These are phyloP conservation scores for Candida tropicalis DNA, from an alignment of 1,139 yeast genomes.

Conservation along the genomic window DNA sequence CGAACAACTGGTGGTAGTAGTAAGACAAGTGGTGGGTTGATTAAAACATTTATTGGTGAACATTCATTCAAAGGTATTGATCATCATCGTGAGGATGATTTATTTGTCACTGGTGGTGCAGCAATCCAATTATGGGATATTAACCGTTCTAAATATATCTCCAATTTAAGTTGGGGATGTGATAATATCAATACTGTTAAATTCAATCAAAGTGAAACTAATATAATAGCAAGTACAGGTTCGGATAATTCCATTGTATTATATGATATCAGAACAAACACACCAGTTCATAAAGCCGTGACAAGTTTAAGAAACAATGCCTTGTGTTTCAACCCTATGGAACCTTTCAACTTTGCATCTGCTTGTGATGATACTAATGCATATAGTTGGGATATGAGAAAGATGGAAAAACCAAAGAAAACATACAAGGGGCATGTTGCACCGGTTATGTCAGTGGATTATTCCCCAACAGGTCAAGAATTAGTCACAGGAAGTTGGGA, in stretches of 20 bases:
- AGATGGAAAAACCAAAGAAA: slow-evolving; percentile 74
- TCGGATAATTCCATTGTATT: slow-evolving; percentile 88
- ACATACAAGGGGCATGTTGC: slow-evolving; percentile 95
- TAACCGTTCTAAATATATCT: slow-evolving; percentile 71
- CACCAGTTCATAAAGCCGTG: slow-evolving; percentile 89
- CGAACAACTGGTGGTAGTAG: neutral
- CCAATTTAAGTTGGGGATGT: slow-evolving; percentile 93
- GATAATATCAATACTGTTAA: slow-evolving; percentile 82
- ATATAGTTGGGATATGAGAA: slow-evolving; percentile 96
- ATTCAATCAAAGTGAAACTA: slow-evolving; percentile 89
- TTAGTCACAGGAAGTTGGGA: slow-evolving; percentile 95
- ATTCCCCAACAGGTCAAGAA: slow-evolving; percentile 96
- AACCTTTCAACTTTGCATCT: slow-evolving; percentile 89
- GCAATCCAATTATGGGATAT: slow-evolving; percentile 89
- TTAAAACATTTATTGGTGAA: slow-evolving; percentile 80
- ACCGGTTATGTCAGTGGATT: slow-evolving; percentile 93
- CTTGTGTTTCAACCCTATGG: slow-evolving; percentile 97
- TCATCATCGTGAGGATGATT: slow-evolving; percentile 73
- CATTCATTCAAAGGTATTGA: slow-evolving; percentile 85
- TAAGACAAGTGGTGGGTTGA: slow-evolving; percentile 44
- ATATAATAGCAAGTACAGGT: slow-evolving; percentile 88
- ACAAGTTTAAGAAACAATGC: slow-evolving; percentile 84
- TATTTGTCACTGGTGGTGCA: slow-evolving; percentile 93
- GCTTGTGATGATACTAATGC: slow-evolving; percentile 96
- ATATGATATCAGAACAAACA: slow-evolving; percentile 88